These are phyloP conservation scores for Acer negundo DNA, from an alignment of 345 rosid genomes.

Conservation along the genomic window DNA sequence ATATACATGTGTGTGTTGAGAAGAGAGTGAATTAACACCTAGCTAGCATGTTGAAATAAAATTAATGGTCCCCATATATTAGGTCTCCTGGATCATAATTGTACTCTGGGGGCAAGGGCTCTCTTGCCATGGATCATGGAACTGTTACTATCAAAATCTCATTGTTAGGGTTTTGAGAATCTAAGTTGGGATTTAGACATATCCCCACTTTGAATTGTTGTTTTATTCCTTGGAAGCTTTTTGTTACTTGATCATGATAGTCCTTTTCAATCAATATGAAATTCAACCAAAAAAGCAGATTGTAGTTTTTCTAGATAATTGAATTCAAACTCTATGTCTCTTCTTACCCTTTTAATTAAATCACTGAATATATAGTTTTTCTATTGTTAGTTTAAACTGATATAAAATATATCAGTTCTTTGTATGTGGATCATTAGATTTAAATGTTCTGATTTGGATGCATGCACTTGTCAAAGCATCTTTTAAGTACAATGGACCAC, in stretches of 20 bases:
- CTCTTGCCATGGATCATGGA: constrained; percentile 63
- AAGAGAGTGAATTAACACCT: not conserved
- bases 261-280: constrained; percentile 19
- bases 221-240: constrained; percentile 35
- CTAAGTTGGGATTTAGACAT: constrained; percentile 47
- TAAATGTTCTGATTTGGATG: too few species aligned
- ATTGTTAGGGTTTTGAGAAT: constrained; percentile 54
- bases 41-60: constrained; percentile 16
- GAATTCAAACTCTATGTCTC: not conserved
- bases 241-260: constrained; percentile 7
- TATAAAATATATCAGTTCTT: too few species aligned
- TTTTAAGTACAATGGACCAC: too few species aligned
- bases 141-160: constrained; percentile 70
- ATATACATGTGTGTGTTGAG: constrained; percentile 9
- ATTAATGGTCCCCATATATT: constrained; percentile 54
- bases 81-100: constrained; percentile 45
- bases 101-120: constrained; percentile 40
- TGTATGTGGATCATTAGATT: too few species aligned
- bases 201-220: constrained; percentile 25
- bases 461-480: too few species aligned
- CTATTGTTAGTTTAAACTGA: too few species aligned
- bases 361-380: too few species aligned
- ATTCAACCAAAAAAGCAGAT: not conserved
- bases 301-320: not conserved
- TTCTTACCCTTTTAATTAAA: not conserved